Conservation (phyloP, 305 asterid species). For the Fraxinus sp. region DNA sequence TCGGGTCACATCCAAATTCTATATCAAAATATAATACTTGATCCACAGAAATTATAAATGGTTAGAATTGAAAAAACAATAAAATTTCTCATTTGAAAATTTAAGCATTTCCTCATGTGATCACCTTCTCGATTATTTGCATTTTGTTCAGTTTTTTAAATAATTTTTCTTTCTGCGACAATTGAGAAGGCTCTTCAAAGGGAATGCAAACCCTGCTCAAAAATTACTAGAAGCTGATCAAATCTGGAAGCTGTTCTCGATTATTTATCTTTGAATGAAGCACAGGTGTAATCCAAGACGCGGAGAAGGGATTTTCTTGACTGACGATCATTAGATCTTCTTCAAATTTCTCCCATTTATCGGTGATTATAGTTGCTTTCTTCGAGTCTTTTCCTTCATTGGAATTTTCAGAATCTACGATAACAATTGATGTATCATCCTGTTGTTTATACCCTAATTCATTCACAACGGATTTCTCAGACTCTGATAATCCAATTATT, state of each 20-base stretch:
- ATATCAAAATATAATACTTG: neutral
- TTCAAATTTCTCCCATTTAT: slow-evolving; percentile 81
- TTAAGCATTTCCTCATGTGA: neutral
- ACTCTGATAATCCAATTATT: slow-evolving; percentile 30
- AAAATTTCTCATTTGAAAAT: neutral
- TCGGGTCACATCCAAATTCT: neutral
- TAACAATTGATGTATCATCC: slow-evolving; percentile 29
- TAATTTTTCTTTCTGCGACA: neutral
- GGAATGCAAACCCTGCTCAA: neutral
- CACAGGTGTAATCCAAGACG: slow-evolving; percentile 16
- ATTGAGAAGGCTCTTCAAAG: slow-evolving; percentile 4
- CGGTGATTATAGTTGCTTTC: slow-evolving; percentile 51
- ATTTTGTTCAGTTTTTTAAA: neutral
- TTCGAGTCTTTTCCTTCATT: neutral
- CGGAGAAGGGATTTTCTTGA: slow-evolving; percentile 30
- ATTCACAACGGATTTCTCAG: neutral
- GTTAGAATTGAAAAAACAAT: neutral
- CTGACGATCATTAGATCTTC: slow-evolving; percentile 39
- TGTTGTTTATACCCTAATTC: neutral
- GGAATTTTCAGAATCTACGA: neutral
- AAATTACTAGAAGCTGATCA: slow-evolving; percentile 45
- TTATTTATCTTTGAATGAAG: neutral
- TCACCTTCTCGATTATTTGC: neutral
- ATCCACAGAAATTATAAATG: neutral
- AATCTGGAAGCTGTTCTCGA: slow-evolving; percentile 48